These are phyloP conservation scores for Pseudomicrostroma phylloplanum DNA, from an alignment of 1,284 basidiomycete genomes.

Conservation along the genomic window DNA sequence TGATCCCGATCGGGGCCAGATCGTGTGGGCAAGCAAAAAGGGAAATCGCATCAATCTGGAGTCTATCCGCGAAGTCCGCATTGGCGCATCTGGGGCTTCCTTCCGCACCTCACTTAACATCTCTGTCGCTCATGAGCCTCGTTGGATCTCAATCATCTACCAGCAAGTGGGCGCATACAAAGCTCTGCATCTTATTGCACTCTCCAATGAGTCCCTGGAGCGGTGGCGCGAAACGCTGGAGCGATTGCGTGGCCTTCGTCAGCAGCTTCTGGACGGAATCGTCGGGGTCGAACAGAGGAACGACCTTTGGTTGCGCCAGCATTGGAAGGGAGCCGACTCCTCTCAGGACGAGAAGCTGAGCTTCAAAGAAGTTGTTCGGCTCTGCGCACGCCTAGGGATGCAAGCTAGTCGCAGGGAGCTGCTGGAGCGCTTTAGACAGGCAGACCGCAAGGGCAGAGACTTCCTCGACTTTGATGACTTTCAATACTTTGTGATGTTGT, in stretches of 20 bases:
- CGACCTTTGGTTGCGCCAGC: conserved; percentile 71
- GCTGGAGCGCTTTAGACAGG: conserved; percentile 65
- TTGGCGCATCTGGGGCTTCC: conserved; percentile 67
- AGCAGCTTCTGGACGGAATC: conserved; percentile 29
- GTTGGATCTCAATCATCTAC: conserved; percentile 74
- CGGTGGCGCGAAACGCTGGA: conserved; percentile 55
- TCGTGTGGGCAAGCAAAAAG: conserved; percentile 77
- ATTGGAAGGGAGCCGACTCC: conserved; percentile 69
- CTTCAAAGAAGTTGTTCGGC: conserved; percentile 67
- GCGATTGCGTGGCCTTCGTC: conserved; percentile 49
- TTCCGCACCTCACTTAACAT: conserved; percentile 70
- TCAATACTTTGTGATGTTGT: conserved; percentile 72
- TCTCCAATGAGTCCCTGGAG: conserved; percentile 63
- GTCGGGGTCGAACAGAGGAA: conserved; percentile 60
- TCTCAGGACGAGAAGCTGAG: conserved; percentile 62
- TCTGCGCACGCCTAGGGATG: conserved; percentile 72
- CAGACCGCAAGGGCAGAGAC: conserved; percentile 62
- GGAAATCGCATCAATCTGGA: conserved; percentile 67
- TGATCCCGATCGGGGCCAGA: conserved; percentile 70
- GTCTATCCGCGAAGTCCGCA: conserved; percentile 82
- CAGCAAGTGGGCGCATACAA: conserved; percentile 76
- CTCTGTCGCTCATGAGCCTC: conserved; percentile 51
- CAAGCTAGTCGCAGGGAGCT: conserved; percentile 63
- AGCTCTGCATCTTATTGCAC: conserved; percentile 79
- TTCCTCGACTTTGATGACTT: conserved; percentile 79